phyloP scores from a whole-genome alignment of 768 basidiomycete species.

The Leccinum fibrillosum region DNA sequence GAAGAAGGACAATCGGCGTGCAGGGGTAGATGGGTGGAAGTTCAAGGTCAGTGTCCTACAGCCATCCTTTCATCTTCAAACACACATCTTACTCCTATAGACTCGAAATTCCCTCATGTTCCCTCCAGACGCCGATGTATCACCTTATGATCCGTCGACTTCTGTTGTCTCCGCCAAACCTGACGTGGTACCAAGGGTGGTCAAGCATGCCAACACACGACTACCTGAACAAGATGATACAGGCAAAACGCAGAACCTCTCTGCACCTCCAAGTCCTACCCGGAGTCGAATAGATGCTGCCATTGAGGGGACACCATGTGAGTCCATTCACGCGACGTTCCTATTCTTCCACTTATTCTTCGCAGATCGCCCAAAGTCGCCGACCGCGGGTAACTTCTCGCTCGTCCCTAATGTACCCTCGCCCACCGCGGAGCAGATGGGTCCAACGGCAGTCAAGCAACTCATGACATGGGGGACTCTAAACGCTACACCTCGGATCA shows the following conservation, averaged over 20 bases:
- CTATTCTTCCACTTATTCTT: slow-evolving; percentile 8
- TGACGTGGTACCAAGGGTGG: slow-evolving; percentile 52
- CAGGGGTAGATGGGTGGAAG: slow-evolving; percentile 77
- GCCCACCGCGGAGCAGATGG: slow-evolving; percentile 78
- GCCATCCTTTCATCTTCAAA: neutral
- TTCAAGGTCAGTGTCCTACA: slow-evolving; percentile 56
- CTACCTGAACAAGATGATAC: slow-evolving; percentile 67
- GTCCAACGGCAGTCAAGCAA: slow-evolving; percentile 80
- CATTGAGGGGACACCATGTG: slow-evolving; percentile 89
- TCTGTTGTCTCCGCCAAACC: slow-evolving; percentile 27
- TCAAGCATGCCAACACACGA: slow-evolving; percentile 80
- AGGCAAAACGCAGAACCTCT: slow-evolving; percentile 38
- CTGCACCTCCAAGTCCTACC: slow-evolving; percentile 83
- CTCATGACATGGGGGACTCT: slow-evolving; percentile 98
- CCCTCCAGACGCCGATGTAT: slow-evolving; percentile 83
- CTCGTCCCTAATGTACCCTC: slow-evolving; percentile 87
- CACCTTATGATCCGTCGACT: slow-evolving; percentile 60
- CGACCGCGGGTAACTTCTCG: slow-evolving; percentile 55
- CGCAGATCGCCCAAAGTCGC: slow-evolving; percentile 62
- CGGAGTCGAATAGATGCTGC: slow-evolving; percentile 89
- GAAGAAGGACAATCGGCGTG: slow-evolving; percentile 65
- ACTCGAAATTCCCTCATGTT: slow-evolving; percentile 96
- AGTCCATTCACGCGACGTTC: slow-evolving; percentile 27
- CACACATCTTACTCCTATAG: slow-evolving; percentile 36
- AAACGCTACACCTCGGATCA: slow-evolving; percentile 84